These are phyloP conservation scores for Picea sitchensis DNA, from an alignment of 75 land plant genomes.

Conservation along the genomic window DNA sequence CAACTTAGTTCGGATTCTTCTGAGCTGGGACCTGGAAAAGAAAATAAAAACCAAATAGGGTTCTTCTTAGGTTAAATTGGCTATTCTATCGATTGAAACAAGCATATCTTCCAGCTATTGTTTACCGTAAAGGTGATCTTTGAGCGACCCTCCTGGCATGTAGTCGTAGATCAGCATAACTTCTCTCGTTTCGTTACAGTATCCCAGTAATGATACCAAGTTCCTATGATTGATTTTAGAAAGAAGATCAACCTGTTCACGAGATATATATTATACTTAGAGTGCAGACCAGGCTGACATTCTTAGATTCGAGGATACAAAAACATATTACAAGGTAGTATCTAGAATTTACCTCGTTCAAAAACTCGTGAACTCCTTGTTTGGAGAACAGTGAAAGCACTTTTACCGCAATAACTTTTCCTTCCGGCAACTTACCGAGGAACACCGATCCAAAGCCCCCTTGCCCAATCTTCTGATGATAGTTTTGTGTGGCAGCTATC, in stretches of 20 bases:
- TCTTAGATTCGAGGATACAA: not conserved
- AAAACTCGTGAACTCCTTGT: constrained; percentile 30
- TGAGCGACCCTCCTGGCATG: constrained; percentile 51
- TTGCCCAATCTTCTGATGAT: not conserved
- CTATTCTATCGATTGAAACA: not conserved
- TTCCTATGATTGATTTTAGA: constrained; percentile 63
- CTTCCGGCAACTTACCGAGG: constrained; percentile 21
- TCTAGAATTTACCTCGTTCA: constrained; percentile 24
- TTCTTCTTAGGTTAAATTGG: no score
- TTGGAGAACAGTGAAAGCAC: constrained; percentile 23
- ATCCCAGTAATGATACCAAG: constrained; percentile 59
- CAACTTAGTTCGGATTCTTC: constrained; percentile 34
- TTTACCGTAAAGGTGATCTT: constrained; percentile 54
- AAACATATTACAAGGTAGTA: not conserved
- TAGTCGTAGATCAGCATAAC: constrained; percentile 56
- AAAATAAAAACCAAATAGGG: no score
- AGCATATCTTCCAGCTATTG: not conserved
- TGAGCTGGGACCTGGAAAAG: constrained; percentile 13
- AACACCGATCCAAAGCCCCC: not conserved
- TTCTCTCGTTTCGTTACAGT: constrained; percentile 51
- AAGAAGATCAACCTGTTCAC: constrained; percentile 41
- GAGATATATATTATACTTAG: not conserved
- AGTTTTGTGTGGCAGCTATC: not conserved
- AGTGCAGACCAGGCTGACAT: not conserved
- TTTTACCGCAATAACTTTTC: constrained; percentile 32